Percentiles rank a stretch among this genome's conserved stretches.
These are phyloP conservation scores for Blastobotrys terrestris DNA, from an alignment of 805 yeast species.

Conservation along the genomic window DNA sequence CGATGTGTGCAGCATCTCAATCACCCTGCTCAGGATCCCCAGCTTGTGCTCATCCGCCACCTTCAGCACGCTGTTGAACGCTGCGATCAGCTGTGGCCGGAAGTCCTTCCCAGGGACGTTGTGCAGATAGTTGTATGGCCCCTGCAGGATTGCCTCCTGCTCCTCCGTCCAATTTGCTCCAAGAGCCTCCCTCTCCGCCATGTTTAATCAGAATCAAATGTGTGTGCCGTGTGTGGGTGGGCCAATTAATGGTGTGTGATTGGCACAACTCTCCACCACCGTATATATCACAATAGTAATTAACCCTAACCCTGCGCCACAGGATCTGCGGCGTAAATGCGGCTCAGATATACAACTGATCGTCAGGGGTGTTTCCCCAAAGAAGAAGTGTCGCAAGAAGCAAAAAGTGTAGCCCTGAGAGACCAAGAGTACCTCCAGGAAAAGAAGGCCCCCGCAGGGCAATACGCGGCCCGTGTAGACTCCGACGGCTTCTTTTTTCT, in stretches of 20 bases:
- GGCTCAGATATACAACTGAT: too few species aligned
- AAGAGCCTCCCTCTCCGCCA: not conserved
- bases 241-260: not conserved
- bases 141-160: slow-evolving; percentile 24
- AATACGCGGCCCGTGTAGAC: too few species aligned
- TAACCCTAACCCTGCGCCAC: too few species aligned
- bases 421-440: too few species aligned
- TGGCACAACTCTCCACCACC: not conserved
- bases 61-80: slow-evolving; percentile 48
- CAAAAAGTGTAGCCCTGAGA: too few species aligned
- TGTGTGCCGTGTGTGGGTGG: not conserved
- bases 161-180: slow-evolving; percentile 4
- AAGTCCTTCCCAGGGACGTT: slow-evolving; percentile 52
- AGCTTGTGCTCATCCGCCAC: slow-evolving; percentile 36
- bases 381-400: too few species aligned
- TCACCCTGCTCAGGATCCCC: slow-evolving; percentile 38
- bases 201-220: too few species aligned
- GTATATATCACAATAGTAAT: not conserved
- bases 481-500: too few species aligned
- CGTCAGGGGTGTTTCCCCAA: too few species aligned
- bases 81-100: slow-evolving; percentile 42
- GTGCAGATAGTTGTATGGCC: slow-evolving; percentile 48
- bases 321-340: too few species aligned
- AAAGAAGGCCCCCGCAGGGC: too few species aligned
- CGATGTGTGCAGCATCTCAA: slow-evolving; percentile 60